phyloP scores from a whole-genome alignment of 2,329 filamentous ascomycete genomes.

The Cryphonectria carpinicola region DNA sequence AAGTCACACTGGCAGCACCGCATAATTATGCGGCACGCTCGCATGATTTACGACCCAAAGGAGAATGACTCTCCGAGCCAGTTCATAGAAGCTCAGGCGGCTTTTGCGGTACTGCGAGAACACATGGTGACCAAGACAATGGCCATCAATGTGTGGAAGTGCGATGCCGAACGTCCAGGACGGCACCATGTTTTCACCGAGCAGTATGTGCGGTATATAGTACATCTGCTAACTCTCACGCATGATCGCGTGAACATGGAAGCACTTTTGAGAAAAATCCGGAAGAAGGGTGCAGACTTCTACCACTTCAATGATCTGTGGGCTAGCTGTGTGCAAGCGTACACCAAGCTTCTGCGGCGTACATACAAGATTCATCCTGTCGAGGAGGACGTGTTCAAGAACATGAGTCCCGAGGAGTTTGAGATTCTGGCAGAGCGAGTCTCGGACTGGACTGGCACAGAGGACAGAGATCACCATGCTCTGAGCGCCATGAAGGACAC shows the following conservation, averaged over 20 bases:
- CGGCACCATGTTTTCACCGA: conserved; percentile 92
- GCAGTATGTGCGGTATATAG: conserved; percentile 83
- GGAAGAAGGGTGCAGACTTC: conserved; percentile 79
- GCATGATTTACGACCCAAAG: conserved; percentile 55
- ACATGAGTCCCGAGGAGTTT: conserved; percentile 58
- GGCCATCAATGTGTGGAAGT: conserved; percentile 94
- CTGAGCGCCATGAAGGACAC: conserved; percentile 61
- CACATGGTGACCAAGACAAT: conserved; percentile 90
- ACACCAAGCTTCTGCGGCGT: conserved; percentile 57
- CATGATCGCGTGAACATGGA: conserved; percentile 78
- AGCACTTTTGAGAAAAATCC: conserved; percentile 74
- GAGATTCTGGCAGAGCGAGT: conserved; percentile 60
- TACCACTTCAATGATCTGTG: conserved; percentile 65
- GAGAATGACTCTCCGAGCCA: conserved; percentile 42
- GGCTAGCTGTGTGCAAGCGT: conserved; percentile 59
- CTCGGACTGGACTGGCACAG: conserved; percentile 55
- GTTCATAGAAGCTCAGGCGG: conserved; percentile 73
- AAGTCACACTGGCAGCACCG: conserved; percentile 96
- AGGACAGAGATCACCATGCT: conserved; percentile 45
- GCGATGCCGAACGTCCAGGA: conserved; percentile 80
- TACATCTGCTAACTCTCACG: conserved; percentile 72
- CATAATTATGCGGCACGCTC: conserved; percentile 76
- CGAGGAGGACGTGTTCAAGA: conserved; percentile 60
- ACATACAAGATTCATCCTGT: conserved; percentile 50
- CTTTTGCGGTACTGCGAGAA: conserved; percentile 75